Base-by-base conservation (phyloP, 306 rosid genomes). In the Medicago arabica region DNA sequence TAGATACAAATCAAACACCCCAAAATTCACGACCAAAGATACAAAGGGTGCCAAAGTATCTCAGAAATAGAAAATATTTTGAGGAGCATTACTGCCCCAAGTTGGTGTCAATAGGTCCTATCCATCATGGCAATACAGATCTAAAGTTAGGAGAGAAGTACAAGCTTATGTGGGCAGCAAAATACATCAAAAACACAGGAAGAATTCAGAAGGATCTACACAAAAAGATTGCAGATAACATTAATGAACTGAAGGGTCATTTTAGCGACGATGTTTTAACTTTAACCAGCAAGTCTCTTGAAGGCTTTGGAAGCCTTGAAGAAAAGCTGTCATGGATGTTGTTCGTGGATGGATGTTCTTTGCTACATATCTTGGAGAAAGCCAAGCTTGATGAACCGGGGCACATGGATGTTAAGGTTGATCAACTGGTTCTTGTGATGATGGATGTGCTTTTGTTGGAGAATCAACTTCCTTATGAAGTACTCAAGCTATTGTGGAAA, bases 271-370 rank as follows among this genome's bases (percentile, higher is more conserved):
- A 64, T 16, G 69, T 63, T n/a, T 63, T 63, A 38, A 1, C 16
- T 16, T n/a, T 8, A 4, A 15, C 51, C 0, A 15, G 0, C 0
- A 6, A 31, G 3, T 36, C 6, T n/a, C 46, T 36, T 36, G 0
- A 36, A 8, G 69, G 46, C 14, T 36, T 36, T 3, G 0, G 0
- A 9, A 6, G 25, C 18, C 25, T 63, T 4, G 69, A 65, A 4
- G 70, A 65, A 40, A 18, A 40, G 16, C 2, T 65, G 25, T 39
- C 51, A 0, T 65, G 81, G 70, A 1, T 65, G 2, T 18, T 65
- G 51, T 40, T 65, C 7, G 51, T 65, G 1, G 70, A 65, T 65
- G 80, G 80, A 3, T 80, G 83, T 38, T 18, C 75, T 44, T n/a
- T 74, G 1, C 46, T 80, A 3, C 9, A 41, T 41, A 9, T 41